These are phyloP conservation scores for Crithidia sp. DNA, from an alignment of 208 protist genomes.

Conservation along the genomic window DNA sequence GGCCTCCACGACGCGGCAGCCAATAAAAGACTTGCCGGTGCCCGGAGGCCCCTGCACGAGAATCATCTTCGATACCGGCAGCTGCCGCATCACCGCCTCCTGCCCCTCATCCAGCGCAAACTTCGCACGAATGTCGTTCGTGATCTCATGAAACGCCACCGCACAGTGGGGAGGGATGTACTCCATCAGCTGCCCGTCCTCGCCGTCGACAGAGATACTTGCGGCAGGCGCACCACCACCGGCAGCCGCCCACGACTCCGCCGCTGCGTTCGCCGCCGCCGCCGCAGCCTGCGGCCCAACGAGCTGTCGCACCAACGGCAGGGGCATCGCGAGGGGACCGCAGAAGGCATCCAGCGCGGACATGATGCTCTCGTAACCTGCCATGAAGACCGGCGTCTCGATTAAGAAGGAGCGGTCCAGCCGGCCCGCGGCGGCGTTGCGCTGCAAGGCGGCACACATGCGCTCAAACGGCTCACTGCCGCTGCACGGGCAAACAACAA, in stretches of 20 bases:
- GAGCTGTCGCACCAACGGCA: conserved; percentile 65
- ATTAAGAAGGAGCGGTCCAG: conserved; percentile 68
- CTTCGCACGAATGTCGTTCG: conserved; percentile 54
- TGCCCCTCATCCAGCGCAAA: conserved; percentile 85
- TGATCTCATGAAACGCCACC: conserved; percentile 75
- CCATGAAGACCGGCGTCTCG: conserved; percentile 83
- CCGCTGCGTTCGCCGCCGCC: conserved; percentile 7
- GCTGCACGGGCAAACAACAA: conserved; percentile 74
- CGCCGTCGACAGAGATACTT: background rate
- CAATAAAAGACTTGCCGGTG: conserved; percentile 96
- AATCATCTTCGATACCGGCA: conserved; percentile 76
- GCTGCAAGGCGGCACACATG: conserved; percentile 65
- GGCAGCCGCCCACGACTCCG: background rate
- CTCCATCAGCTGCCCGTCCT: conserved; percentile 38
- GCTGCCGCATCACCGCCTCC: conserved; percentile 65
- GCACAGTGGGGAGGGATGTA: conserved; percentile 87
- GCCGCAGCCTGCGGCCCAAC: conserved; percentile 34
- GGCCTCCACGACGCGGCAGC: conserved; percentile 88
- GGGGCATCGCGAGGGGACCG: conserved; percentile 85
- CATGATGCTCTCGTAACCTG: conserved; percentile 84
- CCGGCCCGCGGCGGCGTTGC: conserved; percentile 63
- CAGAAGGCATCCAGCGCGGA: conserved; percentile 75
- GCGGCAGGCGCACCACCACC: conserved; percentile 10
- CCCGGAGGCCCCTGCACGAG: conserved; percentile 94
- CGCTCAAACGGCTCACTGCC: conserved; percentile 54